Conservation (phyloP, 2,329 filamentous ascomycete species). For the Exophiala aquamarina region DNA sequence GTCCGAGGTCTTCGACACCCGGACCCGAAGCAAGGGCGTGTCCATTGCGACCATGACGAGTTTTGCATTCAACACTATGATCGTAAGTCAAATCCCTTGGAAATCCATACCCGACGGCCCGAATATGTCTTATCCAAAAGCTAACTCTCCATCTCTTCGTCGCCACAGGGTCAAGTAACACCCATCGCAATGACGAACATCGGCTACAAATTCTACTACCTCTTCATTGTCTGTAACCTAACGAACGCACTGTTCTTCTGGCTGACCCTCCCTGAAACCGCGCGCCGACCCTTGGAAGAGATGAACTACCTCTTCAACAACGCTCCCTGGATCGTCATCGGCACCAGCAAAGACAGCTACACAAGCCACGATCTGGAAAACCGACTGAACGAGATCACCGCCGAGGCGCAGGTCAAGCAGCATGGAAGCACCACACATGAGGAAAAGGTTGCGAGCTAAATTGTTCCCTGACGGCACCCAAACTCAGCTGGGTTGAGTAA, state of each 20-base stretch:
- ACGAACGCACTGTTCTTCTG: conserved; percentile 69
- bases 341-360: conserved; percentile 55
- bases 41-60: conserved; percentile 71
- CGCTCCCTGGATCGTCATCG: conserved; percentile 63
- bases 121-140: no score
- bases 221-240: conserved; percentile 68
- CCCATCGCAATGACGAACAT: conserved; percentile 58
- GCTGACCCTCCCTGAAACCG: conserved; percentile 66
- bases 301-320: conserved; percentile 68
- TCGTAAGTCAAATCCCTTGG: conserved; percentile 42
- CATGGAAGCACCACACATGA: conserved; percentile 19
- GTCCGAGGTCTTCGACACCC: conserved; percentile 73
- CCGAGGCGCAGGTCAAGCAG: conserved; percentile 41
- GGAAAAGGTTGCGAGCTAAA: conserved; percentile 14
- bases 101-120: no score
- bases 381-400: conserved; percentile 56
- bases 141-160: neutral
- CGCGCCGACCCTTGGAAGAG: conserved; percentile 57
- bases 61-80: conserved; percentile 77
- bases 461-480: no score
- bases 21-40: conserved; percentile 72
- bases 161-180: conserved; percentile 57
- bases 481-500: no score
- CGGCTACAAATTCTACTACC: conserved; percentile 58
- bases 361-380: conserved; percentile 59